Base-by-base conservation (phyloP, 148 eudicot species). In the Selenicereus undatus region DNA sequence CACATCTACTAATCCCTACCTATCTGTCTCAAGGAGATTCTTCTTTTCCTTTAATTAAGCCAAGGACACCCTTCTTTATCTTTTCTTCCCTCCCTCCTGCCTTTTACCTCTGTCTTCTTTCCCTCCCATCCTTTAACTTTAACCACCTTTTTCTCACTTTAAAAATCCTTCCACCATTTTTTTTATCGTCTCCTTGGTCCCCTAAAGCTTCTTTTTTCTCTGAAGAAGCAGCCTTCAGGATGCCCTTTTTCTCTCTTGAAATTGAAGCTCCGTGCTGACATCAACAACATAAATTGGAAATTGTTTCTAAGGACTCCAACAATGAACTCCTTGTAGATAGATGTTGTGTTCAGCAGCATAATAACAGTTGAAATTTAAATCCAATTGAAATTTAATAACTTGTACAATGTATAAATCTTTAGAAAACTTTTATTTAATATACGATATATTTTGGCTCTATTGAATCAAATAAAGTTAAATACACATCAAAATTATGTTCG, bases 141-240 rank as follows among this genome's bases (percentile, higher is more conserved):
- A 42, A 43, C 71, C 14, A 66, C 3, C 71, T 66, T 66, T 66
- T 56, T 30, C 74, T 56, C 62, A 56, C 62, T 56, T 26, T 27
- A 66, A 66, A 66, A 66, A 27, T 5, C 2, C 27, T 26, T 66
- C 18, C 71, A 66, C 35, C 32, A 66, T 26, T 66, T 66, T 30
- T 27, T 66, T 39, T 39, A 66, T 27, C 16, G 0, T n/a, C 4
- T 3, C 27, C 30, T 3, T 21, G 27, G 35, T 66, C 18, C 71
- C 71, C 71, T 27, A 66, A 66, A 66, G 71, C 71, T 13, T 27
- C 71, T 66, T 66, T 66, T 27, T 66, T 27, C 71, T 66, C 71
- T 66, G 36, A 26, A 27, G 30, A 11, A 66, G 27, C 35, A 66
- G 35, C 71, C 32, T 66, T 66, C 71, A 20, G 35, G 27, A 66